phyloP scores from a whole-genome alignment of 257 asterid genomes.

The Fraxinus excelsior region DNA sequence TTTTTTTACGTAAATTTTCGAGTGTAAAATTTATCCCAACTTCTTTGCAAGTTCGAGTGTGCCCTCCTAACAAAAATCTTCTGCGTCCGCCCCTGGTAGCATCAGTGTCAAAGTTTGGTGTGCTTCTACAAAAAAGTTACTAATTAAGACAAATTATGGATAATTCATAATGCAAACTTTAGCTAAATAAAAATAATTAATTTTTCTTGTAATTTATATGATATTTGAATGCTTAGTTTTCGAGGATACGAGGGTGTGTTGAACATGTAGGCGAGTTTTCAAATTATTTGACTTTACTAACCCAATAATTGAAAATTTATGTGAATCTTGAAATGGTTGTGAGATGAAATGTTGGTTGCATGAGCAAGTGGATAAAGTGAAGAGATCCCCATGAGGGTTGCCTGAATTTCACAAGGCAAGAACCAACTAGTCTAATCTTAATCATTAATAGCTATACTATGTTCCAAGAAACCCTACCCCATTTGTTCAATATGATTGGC shows the following conservation, averaged over 20 bases:
- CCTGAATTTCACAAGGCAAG: conserved; percentile 49
- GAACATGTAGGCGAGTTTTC: background rate
- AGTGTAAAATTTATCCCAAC: too few species aligned
- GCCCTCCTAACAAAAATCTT: too few species aligned
- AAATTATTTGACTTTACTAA: conserved; percentile 33
- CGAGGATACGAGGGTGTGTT: too few species aligned
- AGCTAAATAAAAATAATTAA: too few species aligned
- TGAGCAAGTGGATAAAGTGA: conserved; percentile 41
- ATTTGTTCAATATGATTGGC: conserved; percentile 41
- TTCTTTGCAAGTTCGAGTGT: too few species aligned
- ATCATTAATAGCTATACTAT: conserved; percentile 49
- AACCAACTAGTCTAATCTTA: conserved; percentile 54
- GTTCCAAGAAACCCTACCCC: conserved; percentile 61
- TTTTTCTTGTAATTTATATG: too few species aligned
- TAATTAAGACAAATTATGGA: conserved; percentile 11
- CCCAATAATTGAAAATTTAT: conserved; percentile 14
- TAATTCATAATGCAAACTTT: background rate
- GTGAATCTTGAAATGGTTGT: conserved; percentile 19
- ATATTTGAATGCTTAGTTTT: too few species aligned
- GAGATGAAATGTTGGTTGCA: conserved; percentile 1
- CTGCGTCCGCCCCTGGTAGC: too few species aligned
- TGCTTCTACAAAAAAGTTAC: conserved; percentile 5
- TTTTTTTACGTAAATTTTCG: too few species aligned
- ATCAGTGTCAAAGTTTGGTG: conserved; percentile 40
- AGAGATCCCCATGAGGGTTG: conserved; percentile 61